These are phyloP conservation scores for Pterulicium gracile DNA, from an alignment of 1,284 basidiomycete species.

Conservation along the genomic window DNA sequence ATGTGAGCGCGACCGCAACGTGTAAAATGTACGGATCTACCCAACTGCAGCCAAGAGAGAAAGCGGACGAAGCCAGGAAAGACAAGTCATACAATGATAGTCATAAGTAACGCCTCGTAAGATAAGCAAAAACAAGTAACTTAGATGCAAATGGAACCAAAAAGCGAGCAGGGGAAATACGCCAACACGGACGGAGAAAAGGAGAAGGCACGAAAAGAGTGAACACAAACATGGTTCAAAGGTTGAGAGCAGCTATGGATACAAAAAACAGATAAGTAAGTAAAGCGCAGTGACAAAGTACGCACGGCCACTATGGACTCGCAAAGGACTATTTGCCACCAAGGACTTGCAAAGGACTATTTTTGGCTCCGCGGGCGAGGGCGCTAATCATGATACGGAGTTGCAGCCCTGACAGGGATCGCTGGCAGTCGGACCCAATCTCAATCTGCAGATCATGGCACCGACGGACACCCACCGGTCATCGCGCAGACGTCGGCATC, in stretches of 20 bases:
- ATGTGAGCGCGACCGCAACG: background rate
- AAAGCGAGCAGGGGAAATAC: background rate
- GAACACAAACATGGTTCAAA: background rate
- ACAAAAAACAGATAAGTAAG: background rate
- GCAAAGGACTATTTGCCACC: too few species aligned
- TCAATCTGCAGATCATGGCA: too few species aligned
- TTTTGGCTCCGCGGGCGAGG: too few species aligned
- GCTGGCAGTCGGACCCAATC: too few species aligned
- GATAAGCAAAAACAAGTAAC: background rate
- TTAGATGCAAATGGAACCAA: background rate
- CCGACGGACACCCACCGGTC: too few species aligned
- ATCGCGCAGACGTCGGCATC: too few species aligned
- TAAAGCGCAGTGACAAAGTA: background rate
- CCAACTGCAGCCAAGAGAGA: background rate
- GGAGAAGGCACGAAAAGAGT: background rate
- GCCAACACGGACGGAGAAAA: background rate
- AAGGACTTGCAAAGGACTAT: too few species aligned
- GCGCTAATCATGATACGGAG: too few species aligned
- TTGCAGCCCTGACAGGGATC: too few species aligned
- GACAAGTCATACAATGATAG: background rate
- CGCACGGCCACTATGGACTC: background rate
- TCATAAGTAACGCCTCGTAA: background rate
- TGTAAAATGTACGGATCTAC: background rate
- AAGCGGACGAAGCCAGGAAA: background rate
- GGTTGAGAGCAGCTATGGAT: background rate